Base-by-base conservation (phyloP, 169 alveolate genomes). In the Babesia bovis region DNA sequence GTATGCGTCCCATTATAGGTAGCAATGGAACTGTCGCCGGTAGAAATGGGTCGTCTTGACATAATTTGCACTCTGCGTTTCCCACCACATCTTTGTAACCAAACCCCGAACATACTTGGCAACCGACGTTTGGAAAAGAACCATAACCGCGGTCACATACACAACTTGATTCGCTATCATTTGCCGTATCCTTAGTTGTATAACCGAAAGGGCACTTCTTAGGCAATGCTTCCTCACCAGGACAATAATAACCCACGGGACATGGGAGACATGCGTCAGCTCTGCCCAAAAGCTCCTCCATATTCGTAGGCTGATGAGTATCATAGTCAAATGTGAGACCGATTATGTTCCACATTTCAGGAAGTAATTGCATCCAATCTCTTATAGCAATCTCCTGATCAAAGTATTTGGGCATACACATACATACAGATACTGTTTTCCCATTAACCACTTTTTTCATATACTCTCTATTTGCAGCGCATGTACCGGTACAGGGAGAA, bases 131-230 rank as follows among this genome's bases (percentile, higher is more conserved):
- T 0, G 38, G 41, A 7, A 17, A 33, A 21, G 25, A 70, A 56
- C 77, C 89, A 75, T 88, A 83, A 4, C 96, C 96, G 25, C 71
- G 55, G 47, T 71, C 63, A 63, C 96, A 91, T 19, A 81, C 75
- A 40, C 88, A 81, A 4, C 32, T 82, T 4, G 41, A 40, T 15
- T 13, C 42, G 26, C 28, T 30, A 6, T 23, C 47, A 35, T 60
- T 68, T 9, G 25, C 66, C 15, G 25, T 25, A 1, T 59, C 83
- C 15, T 7, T 30, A 12, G 84, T 81, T 21, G 75, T 81, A 32
- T 52, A 32, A 13, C 81, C 88, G 25, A 35, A 30, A 17, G 72
- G 77, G 57, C 88, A 81, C 23, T 26, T 21, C 17, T 19, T 25
- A 12, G 76, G 83, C 30, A 36, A 10, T 1, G 33, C 17, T 17